Percentiles rank a stretch among this genome's conserved stretches.
Conservation (phyloP, 2,329 filamentous ascomycete genomes). For the Teratosphaeria nubilosa region DNA sequence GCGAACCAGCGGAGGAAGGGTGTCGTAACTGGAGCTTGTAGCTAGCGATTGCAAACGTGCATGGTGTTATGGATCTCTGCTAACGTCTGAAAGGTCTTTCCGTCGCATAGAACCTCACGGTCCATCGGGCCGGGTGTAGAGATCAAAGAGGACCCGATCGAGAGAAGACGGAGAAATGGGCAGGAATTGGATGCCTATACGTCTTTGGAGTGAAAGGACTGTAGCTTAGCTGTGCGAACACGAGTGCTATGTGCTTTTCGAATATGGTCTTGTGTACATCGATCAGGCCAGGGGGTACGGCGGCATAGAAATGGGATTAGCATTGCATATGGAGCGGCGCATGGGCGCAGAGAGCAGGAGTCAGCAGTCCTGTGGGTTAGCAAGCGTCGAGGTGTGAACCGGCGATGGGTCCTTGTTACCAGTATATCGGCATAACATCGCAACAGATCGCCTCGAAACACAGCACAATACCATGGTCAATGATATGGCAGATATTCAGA, state of each 20-base stretch:
- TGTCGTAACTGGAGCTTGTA: not conserved
- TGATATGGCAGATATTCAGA: not conserved
- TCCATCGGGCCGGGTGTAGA: conserved; percentile 76
- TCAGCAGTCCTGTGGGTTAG: not conserved
- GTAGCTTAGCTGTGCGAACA: not conserved
- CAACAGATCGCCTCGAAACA: not conserved
- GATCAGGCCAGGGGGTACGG: not conserved
- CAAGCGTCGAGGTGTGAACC: not conserved
- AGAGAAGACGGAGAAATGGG: conserved; percentile 41
- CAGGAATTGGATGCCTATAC: conserved; percentile 56
- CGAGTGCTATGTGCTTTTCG: not conserved
- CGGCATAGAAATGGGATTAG: not conserved
- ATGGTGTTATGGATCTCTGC: not conserved
- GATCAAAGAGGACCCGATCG: conserved; percentile 56
- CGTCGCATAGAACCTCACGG: conserved; percentile 54
- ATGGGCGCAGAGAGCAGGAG: not conserved
- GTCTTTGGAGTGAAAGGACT: conserved; percentile 48
- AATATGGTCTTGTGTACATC: not conserved
- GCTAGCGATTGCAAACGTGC: not conserved
- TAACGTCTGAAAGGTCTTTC: conserved; percentile 41
- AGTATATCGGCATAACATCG: not conserved
- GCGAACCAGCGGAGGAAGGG: not conserved
- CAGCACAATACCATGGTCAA: not conserved
- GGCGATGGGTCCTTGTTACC: not conserved
- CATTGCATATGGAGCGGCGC: not conserved